Base-by-base conservation (phyloP, 179 eudicot genomes). In the Silene coronaria region DNA sequence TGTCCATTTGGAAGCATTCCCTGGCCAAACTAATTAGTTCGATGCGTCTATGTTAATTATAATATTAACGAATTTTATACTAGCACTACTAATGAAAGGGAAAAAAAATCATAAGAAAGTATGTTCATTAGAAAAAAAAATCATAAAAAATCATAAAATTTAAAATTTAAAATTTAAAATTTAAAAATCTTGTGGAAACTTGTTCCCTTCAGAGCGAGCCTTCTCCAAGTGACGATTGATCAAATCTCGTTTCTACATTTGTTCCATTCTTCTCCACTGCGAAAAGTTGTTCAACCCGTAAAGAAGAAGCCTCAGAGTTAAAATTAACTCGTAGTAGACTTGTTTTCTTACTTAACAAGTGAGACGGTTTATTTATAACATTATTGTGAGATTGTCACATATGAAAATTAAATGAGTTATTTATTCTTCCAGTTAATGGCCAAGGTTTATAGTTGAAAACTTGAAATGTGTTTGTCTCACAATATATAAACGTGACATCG, bases 191-290 rank as follows among this genome's bases (percentile, higher is more conserved):
- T 46, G n/a, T 82, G 86, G 75, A 91, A 92, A 14, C 80, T 68
- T 6, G 96, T 87, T 71, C 88, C 83, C 67, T 80, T 75, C 21
- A 95, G 76, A 69, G 90, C 90, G 76, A 69, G 90, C 90, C 82
- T 79, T 88, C 73, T 80, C 70, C 71, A 95, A 85, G 80, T 91
- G 97, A 74, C 71, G 80, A 61, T 95, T 95, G 75, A 87, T 96
- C 27, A 92, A 92, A 81, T 23, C 96, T 86, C 3, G 86, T 79
- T 87, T 95, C 97, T 59, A 91, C 97, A 78, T 91, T 92, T 9
- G 97, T 91, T 80, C 96, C 90, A 26, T 95, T 91, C 10, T 79
- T 89, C 75, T 84, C 76, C 79, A 85, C 38, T 16, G 86, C 77
- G 67, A 95, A 92, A 17, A 95, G 81, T 63, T 87, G 81, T 73